Base-by-base conservation (phyloP, 2,329 filamentous ascomycete species). In the Leptosphaerulina australis region DNA sequence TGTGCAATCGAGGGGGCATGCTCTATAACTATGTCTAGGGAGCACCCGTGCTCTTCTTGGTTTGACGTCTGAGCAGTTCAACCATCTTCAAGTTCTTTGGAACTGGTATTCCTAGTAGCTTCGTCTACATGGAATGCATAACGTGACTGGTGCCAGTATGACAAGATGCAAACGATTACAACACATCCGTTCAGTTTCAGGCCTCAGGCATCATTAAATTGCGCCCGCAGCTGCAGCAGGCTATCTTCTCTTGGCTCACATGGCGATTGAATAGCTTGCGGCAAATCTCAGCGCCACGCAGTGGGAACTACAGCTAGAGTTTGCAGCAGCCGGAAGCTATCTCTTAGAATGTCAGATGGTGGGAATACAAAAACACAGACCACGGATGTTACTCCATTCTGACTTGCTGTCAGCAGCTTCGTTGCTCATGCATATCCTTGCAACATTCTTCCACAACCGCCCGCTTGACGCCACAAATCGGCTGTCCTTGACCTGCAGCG, bases 391-490 rank as follows among this genome's bases (percentile, higher is more conserved):
- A 50, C 55, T 59, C 52, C 56, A 54, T 55, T 60, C 51, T 59
- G 53, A 58, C 56, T 64, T 68, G 66, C 60, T 69, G 65, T 68
- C 64, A 64, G 56, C 60, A 52, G 52, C 62, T 55, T 53, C 48
- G 43, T 53, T 59, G 50, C 53, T 63, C 63, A 71, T 68, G 69
- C 69, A 64, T 60, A 70, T 69, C 69, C 67, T 67, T 71, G 68
- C 59, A 58, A 60, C 47, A 53, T 46, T 44, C 50, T 60, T 58
- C 64, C 64, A 66, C 65, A 65, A 62, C 64, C 60, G 59, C 58
- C 63, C 54, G 58, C 55, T 59, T 51, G 52, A 68, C 69, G 68
- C 69, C 69, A 71, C 69, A 66, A 61, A 67, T 69, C 64, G 66
- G 63, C 63, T 68, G 62, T 59, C 60, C 60, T 66, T 61, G 63